phyloP scores from a whole-genome alignment of 2,329 filamentous ascomycete genomes.

The Leptographium procerum region DNA sequence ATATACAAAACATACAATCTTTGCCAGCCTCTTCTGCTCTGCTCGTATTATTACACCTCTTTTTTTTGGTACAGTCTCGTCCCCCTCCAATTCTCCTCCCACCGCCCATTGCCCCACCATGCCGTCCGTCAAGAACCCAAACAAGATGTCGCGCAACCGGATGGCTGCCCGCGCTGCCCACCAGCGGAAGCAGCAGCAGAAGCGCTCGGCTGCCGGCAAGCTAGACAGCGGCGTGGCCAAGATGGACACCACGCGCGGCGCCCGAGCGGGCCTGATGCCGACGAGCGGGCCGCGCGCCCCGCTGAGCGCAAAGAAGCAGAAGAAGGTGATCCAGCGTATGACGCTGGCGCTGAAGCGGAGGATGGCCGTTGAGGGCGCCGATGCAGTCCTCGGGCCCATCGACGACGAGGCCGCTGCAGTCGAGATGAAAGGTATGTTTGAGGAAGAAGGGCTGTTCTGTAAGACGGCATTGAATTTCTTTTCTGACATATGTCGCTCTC shows the following conservation, averaged over 20 bases:
- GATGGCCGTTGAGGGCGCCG: conserved; percentile 24
- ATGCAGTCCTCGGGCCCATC: not conserved
- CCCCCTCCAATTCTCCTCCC: not conserved
- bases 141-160: conserved; percentile 43
- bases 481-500: not conserved
- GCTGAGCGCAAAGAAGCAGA: conserved; percentile 42
- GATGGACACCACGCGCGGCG: conserved; percentile 35
- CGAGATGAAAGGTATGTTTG: not conserved
- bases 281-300: conserved; percentile 41
- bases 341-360: conserved; percentile 40
- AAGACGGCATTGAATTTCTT: not conserved
- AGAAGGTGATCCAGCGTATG: conserved; percentile 44
- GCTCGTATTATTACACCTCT: not conserved
- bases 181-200: conserved; percentile 30
- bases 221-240: conserved; percentile 13
- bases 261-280: conserved; percentile 39
- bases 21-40: not conserved
- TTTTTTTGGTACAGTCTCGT: not conserved
- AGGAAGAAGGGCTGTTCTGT: too few species aligned
- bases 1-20: too few species aligned
- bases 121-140: conserved; percentile 48
- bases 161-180: conserved; percentile 33
- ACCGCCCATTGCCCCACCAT: conserved; percentile 20
- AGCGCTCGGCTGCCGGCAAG: conserved; percentile 23
- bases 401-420: not conserved